phyloP scores from a whole-genome alignment of 257 asterid species.

The Penstemon newberryi region DNA sequence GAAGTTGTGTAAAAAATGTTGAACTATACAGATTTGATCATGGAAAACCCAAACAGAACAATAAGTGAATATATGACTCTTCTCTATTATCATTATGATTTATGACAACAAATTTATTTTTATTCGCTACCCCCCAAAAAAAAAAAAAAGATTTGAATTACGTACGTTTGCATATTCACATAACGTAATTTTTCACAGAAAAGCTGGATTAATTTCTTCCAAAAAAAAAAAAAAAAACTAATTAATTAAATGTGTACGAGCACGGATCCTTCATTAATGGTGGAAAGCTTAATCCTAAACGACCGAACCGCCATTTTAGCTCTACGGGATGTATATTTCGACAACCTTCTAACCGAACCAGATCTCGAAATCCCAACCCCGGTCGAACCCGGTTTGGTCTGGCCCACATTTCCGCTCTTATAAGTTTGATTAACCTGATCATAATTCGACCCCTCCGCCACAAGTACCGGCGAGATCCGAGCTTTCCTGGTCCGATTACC shows the following conservation, averaged over 20 bases:
- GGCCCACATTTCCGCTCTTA: neutral
- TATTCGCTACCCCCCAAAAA: too few species aligned
- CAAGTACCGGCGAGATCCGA: slow-evolving; percentile 44
- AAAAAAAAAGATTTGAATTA: too few species aligned
- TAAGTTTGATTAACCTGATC: neutral
- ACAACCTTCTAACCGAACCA: slow-evolving; percentile 45
- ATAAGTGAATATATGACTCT: too few species aligned
- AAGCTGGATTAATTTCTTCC: neutral
- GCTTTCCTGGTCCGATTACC: slow-evolving; percentile 38
- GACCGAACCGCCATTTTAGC: slow-evolving; percentile 66
- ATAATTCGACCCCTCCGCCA: slow-evolving; percentile 2
- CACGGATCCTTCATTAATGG: slow-evolving; percentile 62
- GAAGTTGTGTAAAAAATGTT: too few species aligned
- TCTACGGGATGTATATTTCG: slow-evolving; percentile 60
- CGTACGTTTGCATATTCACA: neutral
- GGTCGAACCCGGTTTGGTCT: neutral
- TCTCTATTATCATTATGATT: too few species aligned
- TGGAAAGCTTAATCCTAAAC: slow-evolving; percentile 49
- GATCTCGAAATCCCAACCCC: slow-evolving; percentile 40
- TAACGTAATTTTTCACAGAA: neutral
- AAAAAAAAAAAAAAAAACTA: too few species aligned
- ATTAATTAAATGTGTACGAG: neutral
- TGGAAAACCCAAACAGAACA: too few species aligned
- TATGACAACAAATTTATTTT: too few species aligned
- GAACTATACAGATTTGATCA: too few species aligned